Base-by-base conservation (phyloP, 1,284 basidiomycete species). In the Tilletia setariae region DNA sequence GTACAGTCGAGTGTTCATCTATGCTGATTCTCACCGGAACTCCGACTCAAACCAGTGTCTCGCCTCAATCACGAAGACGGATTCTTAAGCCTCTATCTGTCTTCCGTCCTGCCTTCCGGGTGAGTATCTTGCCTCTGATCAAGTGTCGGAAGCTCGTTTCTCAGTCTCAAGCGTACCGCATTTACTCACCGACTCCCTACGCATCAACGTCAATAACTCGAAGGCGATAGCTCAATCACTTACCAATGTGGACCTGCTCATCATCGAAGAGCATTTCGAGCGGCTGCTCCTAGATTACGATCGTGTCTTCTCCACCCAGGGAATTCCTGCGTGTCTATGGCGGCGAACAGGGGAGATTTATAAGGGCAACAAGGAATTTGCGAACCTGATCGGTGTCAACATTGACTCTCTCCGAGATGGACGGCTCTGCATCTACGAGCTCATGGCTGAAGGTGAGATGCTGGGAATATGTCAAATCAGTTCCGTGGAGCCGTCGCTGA, bases 331-430 rank as follows among this genome's bases (percentile, higher is more conserved):
- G 0, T 98, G 95, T 76, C 87, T 98, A 6, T 98, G 95, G 96
- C 86, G 94, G 35, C 86, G 95, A 62, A 98, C 95, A 1, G 96
- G 96, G 30, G 94, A 98, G 84, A 98, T 98, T 70, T 97, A 98
- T 67, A 86, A 98, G 94, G 84, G 95, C 89, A 98, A 98, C 82
- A 89, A 92, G 70, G 94, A 97, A 84, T 95, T 95, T 83, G 90
- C 91, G 2, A 91, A 93, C 76, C 85, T 95, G 1, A 90, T 94
- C 6, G 91, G 92, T 1, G 87, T 93, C 1, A 90, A 92, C 70
- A 90, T 91, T 35, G 88, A 88, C 72, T 89, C 89, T 87, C 86
- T 92, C 80, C 87, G 91, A 19, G 91, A 91, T 86, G 95, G 95
- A 0, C 89, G 92, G 64, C 83, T 97, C 59, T 96, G 94, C 77